These are phyloP conservation scores for Waitea zeae DNA, from an alignment of 1,284 basidiomycete species.

Conservation along the genomic window DNA sequence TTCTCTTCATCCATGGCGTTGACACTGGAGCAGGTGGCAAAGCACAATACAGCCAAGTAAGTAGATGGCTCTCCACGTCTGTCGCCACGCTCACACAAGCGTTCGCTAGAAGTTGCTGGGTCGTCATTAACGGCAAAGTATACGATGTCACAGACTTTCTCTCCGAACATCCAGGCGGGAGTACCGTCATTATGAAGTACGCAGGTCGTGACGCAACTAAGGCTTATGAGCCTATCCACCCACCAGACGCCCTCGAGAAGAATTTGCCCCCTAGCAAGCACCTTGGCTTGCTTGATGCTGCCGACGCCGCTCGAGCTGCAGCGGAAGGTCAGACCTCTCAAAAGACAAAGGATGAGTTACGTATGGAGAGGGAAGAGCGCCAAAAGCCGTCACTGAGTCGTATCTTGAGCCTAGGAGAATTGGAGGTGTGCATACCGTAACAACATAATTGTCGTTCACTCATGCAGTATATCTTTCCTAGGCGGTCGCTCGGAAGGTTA, in stretches of 20 bases:
- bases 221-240: slow-evolving; percentile 60
- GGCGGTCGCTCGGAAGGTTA: slow-evolving; percentile 41
- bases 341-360: slow-evolving; percentile 54
- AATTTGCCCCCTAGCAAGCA: slow-evolving; percentile 50
- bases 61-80: slow-evolving; percentile 6
- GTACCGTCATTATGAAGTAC: slow-evolving; percentile 61
- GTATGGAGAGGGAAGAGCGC: slow-evolving; percentile 44
- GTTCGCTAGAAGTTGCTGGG: slow-evolving; percentile 61
- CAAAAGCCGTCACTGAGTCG: slow-evolving; percentile 45
- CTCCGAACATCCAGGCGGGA: slow-evolving; percentile 67
- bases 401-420: slow-evolving; percentile 60
- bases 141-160: slow-evolving; percentile 83
- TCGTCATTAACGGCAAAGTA: slow-evolving; percentile 62
- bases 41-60: slow-evolving; percentile 35
- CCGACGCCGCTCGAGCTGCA: slow-evolving; percentile 22
- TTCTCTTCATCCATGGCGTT: too few relatives aligned
- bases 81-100: slow-evolving; percentile 4
- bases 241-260: slow-evolving; percentile 51
- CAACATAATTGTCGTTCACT: slow-evolving; percentile 5
- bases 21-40: slow-evolving; percentile 24
- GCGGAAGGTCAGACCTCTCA: slow-evolving; percentile 18
- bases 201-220: slow-evolving; percentile 65
- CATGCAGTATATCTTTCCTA: slow-evolving; percentile 21
- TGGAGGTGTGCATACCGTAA: too few relatives aligned
- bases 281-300: slow-evolving; percentile 53